A percentile compares a stretch with the other conserved stretches of the same genome.
Evolutionary conservation across 495 filamentous ascomycete species (phyloP).

Genomic region (Friedmanniomyces simplex): DNA sequence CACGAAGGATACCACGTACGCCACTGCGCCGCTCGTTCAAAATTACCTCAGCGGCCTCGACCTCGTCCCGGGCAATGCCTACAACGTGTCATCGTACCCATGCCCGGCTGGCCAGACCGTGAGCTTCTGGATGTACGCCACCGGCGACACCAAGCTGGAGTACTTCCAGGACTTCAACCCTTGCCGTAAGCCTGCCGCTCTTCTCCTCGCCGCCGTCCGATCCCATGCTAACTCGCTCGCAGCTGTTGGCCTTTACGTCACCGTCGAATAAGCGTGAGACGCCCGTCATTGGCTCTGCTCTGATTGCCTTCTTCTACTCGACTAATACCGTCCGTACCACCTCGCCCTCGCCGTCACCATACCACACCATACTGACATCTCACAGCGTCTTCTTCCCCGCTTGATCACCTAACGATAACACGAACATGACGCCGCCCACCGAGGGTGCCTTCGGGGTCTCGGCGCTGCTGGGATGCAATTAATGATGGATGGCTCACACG

Average conservation of each 20-base stretch:
- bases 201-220: background rate
- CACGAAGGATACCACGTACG: constrained; percentile 9
- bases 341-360: too few relatives aligned
- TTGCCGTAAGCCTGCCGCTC: constrained; percentile 9
- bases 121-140: constrained; percentile 1
- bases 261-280: background rate
- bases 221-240: background rate
- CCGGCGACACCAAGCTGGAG: background rate
- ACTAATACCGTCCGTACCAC: too few relatives aligned
- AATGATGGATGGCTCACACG: background rate
- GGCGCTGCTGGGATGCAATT: background rate
- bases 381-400: background rate
- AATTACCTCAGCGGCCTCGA: background rate
- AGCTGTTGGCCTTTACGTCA: constrained; percentile 12
- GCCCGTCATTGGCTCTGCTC: too few relatives aligned
- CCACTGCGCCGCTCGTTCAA: background rate
- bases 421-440: background rate
- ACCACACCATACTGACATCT: too few relatives aligned
- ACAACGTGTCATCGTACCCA: background rate
- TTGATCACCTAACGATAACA: background rate
- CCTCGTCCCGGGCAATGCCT: constrained; percentile 14
- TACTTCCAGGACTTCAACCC: constrained; percentile 23
- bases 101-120: constrained; percentile 7
- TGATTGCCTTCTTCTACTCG: too few relatives aligned
- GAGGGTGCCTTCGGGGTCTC: background rate